Evolutionary conservation across 768 basidiomycete species (phyloP).

Genomic region (Pisolithus orientalis): DNA sequence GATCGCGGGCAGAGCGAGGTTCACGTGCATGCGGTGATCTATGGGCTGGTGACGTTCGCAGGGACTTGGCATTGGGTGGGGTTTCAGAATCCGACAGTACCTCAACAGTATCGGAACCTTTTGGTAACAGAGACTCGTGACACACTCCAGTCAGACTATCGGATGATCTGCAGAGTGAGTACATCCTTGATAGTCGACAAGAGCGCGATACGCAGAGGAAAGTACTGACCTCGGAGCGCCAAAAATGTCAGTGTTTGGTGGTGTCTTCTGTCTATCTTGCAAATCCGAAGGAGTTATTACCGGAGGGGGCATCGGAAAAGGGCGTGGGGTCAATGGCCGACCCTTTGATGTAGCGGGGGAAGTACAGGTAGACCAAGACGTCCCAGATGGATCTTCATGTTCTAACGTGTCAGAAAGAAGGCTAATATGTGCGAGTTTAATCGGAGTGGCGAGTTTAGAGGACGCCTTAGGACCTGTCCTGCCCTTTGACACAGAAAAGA

Average conservation of each 20-base stretch:
- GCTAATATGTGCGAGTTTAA: slow-evolving; percentile 11
- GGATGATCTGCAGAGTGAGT: no score
- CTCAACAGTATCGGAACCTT: background rate
- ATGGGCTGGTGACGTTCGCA: background rate
- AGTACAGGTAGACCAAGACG: background rate
- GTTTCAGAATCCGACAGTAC: background rate
- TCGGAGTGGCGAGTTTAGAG: background rate
- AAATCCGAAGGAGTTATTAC: background rate
- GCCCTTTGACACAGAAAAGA: background rate
- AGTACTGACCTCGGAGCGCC: background rate
- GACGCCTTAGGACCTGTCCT: background rate
- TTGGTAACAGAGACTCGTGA: background rate
- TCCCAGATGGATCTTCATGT: slow-evolving; percentile 9
- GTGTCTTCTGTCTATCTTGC: background rate
- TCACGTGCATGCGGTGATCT: background rate
- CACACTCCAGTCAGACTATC: no score
- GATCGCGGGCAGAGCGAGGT: background rate
- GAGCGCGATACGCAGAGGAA: no score
- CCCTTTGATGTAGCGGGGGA: background rate
- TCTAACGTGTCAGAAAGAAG: slow-evolving; percentile 9
- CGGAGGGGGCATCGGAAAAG: slow-evolving; percentile 22
- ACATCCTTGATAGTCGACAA: no score
- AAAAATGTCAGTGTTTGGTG: background rate
- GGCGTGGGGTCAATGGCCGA: slow-evolving; percentile 5
- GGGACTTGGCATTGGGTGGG: background rate